phyloP scores from a whole-genome alignment of 106 monocot genomes.

The Apostasia ramifera region DNA sequence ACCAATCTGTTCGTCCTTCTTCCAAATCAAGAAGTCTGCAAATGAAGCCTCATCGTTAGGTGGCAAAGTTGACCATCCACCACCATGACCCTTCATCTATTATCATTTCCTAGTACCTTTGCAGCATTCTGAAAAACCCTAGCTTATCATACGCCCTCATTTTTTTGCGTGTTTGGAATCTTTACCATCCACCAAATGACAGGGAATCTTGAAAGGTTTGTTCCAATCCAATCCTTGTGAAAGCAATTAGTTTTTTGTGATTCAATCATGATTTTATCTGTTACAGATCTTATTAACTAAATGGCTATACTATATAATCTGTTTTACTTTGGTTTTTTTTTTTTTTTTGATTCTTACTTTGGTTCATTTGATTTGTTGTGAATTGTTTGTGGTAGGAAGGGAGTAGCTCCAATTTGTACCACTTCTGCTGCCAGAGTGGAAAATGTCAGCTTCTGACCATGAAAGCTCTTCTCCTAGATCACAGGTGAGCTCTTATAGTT shows the following conservation, averaged over 20 bases:
- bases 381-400: neutral
- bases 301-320: no score
- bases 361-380: conserved; percentile 2
- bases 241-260: neutral
- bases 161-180: neutral
- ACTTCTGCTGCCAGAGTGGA: neutral
- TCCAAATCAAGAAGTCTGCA: no score
- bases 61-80: neutral
- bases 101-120: neutral
- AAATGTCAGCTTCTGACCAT: conserved; percentile 7
- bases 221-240: neutral
- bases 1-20: no score
- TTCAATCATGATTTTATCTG: neutral
- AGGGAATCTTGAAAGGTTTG: neutral
- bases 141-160: neutral
- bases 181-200: neutral
- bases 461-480: conserved; percentile 6
- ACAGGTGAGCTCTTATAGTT: conserved; percentile 1
- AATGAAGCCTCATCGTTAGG: neutral
- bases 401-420: neutral
- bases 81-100: neutral
- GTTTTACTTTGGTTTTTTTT: neutral
- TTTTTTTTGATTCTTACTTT: neutral
- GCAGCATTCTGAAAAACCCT: conserved; percentile 2
- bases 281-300: neutral